A percentile compares a stretch with the other conserved stretches of the same genome.
These are phyloP conservation scores for Raphidocelis subcapitata DNA, from an alignment of 139 green algal species.

Conservation along the genomic window DNA sequence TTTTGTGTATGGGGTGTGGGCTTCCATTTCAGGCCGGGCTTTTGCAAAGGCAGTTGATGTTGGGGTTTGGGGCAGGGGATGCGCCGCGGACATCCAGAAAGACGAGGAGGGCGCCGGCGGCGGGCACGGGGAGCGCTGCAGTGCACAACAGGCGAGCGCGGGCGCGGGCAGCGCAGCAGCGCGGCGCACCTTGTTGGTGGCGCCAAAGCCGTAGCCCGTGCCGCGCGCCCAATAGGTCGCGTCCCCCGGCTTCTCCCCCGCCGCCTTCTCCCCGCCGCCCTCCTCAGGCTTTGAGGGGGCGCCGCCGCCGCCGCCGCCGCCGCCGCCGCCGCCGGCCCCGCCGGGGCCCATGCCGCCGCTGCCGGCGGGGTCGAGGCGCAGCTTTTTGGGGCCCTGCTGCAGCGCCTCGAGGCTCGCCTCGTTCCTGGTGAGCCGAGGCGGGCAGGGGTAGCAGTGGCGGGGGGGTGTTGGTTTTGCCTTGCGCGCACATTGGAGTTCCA, in stretches of 20 bases:
- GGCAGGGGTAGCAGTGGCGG: no score
- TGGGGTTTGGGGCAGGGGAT: no score
- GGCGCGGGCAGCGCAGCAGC: no score
- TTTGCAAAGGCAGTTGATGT: no score
- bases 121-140: background rate
- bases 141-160: background rate
- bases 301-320: background rate
- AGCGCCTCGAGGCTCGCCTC: constrained; percentile 33
- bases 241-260: background rate
- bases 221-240: constrained; percentile 48
- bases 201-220: constrained; percentile 59
- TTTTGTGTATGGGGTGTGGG: no score
- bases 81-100: no score
- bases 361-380: background rate
- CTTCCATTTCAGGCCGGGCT: no score
- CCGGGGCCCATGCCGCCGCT: background rate
- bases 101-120: no score
- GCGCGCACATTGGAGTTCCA: no score
- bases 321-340: background rate
- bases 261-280: background rate
- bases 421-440: constrained; percentile 8
- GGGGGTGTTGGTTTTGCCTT: no score
- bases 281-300: background rate
- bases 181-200: background rate
- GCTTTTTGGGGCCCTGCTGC: constrained; percentile 25